Evolutionary conservation across 192 early-diverging fungal genomes (phyloP), one percentile per base, ranked within the genome.

Genomic region (Entomortierella parvispora): DNA sequence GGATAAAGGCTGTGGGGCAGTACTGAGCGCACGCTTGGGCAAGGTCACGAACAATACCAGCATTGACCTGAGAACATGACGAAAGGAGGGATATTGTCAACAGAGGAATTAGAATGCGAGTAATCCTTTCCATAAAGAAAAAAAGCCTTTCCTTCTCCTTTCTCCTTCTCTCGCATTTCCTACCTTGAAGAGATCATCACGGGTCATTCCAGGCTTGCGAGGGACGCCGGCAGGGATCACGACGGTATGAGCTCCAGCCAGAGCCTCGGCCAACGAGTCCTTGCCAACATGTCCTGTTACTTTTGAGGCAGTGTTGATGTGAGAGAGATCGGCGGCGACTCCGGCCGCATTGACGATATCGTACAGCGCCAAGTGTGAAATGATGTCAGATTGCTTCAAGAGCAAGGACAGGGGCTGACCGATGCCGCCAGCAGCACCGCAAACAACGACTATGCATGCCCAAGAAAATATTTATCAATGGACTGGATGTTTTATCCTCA

Each of bases 261-360:
- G 53, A 26, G 84, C 80, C 26, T 81, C 76, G 18, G 71, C 69
- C 34, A 85, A 59, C n/a, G 81, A 62, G 31, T 80, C 79, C 49
- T 81, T 76, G 20, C 80, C 84, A 28, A 68, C 69, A 34, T 81
- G 80, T 28, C 84, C 84, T 45, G 84, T 81, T 31, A 85, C 84
- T 78, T 81, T 59, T 28, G 67, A 69, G 61, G 83, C 69, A 58
- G 95, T 97, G 84, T 95, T 92, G 72, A 98, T 94, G 86, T 98
- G 97, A 44, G 81, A 83, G 58, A 98, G 86, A 80, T 98, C 97
- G 8, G 95, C 95, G 37, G 95, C 97, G 42, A 99, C 97, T 68
- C 97, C 97, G 44, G 92, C 92, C 10, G 94, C 92, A 86, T 99
- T 96, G 78, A 97, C 96, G 68, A 99, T 95, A 85, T 99, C 97